Percentiles rank a stretch among this genome's conserved stretches.
These are phyloP conservation scores for Leucocoprinus birnbaumii DNA, from an alignment of 768 basidiomycete species.

Conservation along the genomic window DNA sequence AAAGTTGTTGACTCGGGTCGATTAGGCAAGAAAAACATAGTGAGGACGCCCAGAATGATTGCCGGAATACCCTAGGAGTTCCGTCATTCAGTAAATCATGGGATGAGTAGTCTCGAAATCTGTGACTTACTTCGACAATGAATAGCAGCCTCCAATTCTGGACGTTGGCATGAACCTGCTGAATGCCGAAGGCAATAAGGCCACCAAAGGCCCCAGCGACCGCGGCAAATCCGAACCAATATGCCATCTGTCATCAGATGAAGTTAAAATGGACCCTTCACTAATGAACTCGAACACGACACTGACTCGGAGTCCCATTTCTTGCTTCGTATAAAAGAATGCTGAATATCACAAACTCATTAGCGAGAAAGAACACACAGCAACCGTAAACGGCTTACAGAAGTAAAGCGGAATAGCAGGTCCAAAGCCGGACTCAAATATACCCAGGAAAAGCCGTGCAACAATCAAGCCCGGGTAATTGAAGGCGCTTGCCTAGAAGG, in stretches of 20 bases:
- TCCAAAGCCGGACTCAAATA: conserved; percentile 78
- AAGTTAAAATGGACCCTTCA: neutral
- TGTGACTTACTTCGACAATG: conserved; percentile 59
- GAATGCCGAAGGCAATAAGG: conserved; percentile 78
- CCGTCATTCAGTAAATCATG: neutral
- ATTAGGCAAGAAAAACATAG: conserved; percentile 57
- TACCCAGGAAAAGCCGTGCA: conserved; percentile 60
- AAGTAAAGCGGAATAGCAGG: conserved; percentile 79
- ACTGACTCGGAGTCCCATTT: conserved; percentile 65
- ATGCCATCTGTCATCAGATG: conserved; percentile 46
- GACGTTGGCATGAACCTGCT: conserved; percentile 50
- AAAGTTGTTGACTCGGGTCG: conserved; percentile 68
- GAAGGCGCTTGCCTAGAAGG: conserved; percentile 52
- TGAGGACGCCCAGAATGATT: conserved; percentile 56
- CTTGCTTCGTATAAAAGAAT: conserved; percentile 72
- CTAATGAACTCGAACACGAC: neutral
- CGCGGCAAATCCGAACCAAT: conserved; percentile 85
- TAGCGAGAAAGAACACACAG: neutral
- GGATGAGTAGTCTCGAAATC: neutral
- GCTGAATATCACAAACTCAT: conserved; percentile 40
- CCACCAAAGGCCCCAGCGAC: conserved; percentile 85
- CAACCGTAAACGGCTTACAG: conserved; percentile 41
- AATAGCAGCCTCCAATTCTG: conserved; percentile 64
- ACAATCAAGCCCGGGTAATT: conserved; percentile 57
- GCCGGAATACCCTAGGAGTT: conserved; percentile 59